A percentile compares a stretch with the other conserved stretches of the same genome.
phyloP scores from a whole-genome alignment of 2,329 filamentous ascomycete species.

The Davidsoniella virescens region DNA sequence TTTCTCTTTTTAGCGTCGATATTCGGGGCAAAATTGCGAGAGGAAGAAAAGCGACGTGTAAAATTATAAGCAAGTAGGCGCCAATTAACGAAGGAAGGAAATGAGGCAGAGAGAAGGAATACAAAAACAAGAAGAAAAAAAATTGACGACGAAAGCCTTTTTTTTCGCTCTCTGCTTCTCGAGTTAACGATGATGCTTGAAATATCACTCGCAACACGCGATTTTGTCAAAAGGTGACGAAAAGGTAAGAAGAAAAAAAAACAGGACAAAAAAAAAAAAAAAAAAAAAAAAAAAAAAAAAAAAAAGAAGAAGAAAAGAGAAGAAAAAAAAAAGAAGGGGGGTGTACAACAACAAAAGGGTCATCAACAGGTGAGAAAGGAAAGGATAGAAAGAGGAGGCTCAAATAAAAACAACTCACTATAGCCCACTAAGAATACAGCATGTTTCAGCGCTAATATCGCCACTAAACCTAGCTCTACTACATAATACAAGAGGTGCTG shows the following conservation, averaged over 20 bases:
- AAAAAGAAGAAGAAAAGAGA: not conserved
- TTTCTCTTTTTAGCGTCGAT: not conserved
- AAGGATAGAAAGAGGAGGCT: not conserved
- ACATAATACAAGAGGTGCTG: too few species aligned
- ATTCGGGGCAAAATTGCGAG: not conserved
- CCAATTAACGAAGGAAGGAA: not conserved
- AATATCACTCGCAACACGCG: constrained; percentile 1
- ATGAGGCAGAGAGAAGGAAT: too few species aligned
- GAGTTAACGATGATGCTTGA: too few species aligned
- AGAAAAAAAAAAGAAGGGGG: not conserved
- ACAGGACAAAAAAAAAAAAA: not conserved
- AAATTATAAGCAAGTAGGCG: not conserved
- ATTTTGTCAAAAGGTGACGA: not conserved
- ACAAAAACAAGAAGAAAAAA: too few species aligned
- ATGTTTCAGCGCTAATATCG: not conserved
- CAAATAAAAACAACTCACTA: not conserved
- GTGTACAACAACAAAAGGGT: not conserved
- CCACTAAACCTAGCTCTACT: not conserved
- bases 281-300: not conserved
- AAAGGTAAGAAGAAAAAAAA: constrained; percentile 1
- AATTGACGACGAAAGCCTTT: too few species aligned
- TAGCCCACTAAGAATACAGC: not conserved
- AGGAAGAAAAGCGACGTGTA: not conserved
- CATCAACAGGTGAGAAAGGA: not conserved
- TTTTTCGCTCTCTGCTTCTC: not conserved